Evolutionary conservation across 2,329 filamentous ascomycete genomes (phyloP), one percentile per base, ranked within the genome.

Genomic region (Coniochaeta ligniaria): DNA sequence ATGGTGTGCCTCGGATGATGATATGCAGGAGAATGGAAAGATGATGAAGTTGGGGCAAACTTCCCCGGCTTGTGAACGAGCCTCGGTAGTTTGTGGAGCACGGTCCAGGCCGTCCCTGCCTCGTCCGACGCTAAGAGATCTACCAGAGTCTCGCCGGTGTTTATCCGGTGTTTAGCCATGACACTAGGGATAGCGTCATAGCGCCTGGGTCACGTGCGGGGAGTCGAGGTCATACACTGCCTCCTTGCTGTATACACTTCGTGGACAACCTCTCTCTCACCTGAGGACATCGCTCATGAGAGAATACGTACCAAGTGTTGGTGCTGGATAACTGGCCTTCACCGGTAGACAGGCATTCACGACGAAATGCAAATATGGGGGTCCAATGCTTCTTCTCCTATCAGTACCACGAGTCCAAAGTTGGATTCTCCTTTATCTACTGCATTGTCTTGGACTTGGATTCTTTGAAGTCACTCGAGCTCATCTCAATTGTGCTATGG

Each of bases 41-140:
- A 55, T 47, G 47, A 52, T 52, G 47, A 11, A 52, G 47, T 52
- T 52, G 47, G 54, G 28, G 57, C 24, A 14, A 26, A 62, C 60
- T 60, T 61, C 45, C 41, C 55, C 58, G 62, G 62, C 62, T 63
- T 56, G 62, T 62, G 62, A 66, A 63, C 47, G 26, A 31, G 47
- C 65, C 65, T 66, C 65, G 65, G 65, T 62, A 65, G 57, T 62
- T 58, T 61, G 38, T 52, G 47, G 17, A 22, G 43, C 43, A 47
- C 43, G 43, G 43, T 14, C 47, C 47, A 52, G 11, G 22, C 38
- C 35, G 35, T 12, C 14, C 11, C 14, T 16, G n/a, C n/a, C n/a
- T n/a, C n/a, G n/a, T n/a, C n/a, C n/a, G n/a, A n/a, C n/a, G n/a
- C n/a, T n/a, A n/a, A n/a, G n/a, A n/a, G n/a, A n/a, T n/a, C n/a